Evolutionary conservation across 2,329 filamentous ascomycete genomes (phyloP), one percentile per base, ranked within the genome.

Genomic region (Torrubiella hemipterigena): DNA sequence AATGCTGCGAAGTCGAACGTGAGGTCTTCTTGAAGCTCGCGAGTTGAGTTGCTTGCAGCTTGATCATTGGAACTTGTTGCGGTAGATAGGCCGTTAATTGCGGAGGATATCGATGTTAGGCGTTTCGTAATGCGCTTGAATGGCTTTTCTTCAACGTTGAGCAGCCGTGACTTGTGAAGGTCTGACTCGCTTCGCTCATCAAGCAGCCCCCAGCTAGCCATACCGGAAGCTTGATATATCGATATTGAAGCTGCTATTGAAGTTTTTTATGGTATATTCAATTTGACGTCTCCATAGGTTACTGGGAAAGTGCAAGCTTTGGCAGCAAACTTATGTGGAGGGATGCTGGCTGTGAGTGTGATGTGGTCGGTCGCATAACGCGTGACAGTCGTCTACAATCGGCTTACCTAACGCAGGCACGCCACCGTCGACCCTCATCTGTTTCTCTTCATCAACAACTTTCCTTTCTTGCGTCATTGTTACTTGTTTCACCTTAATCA

Each of bases 71-170:
- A 27, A 32, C 46, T 37, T 21, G 46, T 45, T 22, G 39, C 43
- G 22, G 41, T 38, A 11, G 45, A 41, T n/a, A n/a, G n/a, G n/a
- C n/a, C n/a, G n/a, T n/a, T n/a, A 13, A 81, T 65, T 18, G 84
- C 66, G 14, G 78, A 73, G 32, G 75, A 73, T 12, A 81, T 71
- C 15, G 72, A 68, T 5, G 83, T 67, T 7, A 96, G 72, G 19
- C 82, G 79, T 57, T 86, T 86, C 15, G 82, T 83, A 37, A 95
- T 76, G 38, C 87, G 80, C 54, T 84, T 84, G 63, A 93, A 95
- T 1, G 86, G 85, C 36, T 86, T 86, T 50, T 93, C 84, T 63
- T 96, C 89, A 38, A 95, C 80, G 40, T 83, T 82, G 22, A 95
- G 71, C 4, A 95, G 79, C 25, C 89, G 83, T 18, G 72, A 71